Conservation (phyloP, 305 asterid species). For the Fraxinus greggii region DNA sequence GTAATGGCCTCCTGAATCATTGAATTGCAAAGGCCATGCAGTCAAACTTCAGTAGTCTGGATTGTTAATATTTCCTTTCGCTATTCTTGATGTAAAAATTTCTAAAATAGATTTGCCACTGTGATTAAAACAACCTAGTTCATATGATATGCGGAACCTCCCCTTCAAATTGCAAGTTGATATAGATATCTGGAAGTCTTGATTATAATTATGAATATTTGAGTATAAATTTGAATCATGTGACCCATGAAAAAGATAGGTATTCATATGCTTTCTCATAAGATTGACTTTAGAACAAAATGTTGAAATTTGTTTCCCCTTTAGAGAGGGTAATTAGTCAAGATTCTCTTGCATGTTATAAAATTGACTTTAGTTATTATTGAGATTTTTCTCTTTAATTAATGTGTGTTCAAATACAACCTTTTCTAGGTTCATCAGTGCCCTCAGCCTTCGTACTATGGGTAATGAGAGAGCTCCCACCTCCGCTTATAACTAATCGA, state of each 20-base stretch:
- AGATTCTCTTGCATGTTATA: background rate
- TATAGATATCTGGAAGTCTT: background rate
- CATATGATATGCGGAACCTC: background rate
- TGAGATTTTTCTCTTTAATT: background rate
- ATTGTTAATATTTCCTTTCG: background rate
- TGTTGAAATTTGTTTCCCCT: background rate
- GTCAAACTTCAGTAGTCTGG: background rate
- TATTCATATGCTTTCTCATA: background rate
- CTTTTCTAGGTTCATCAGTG: conserved; percentile 72
- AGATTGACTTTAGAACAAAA: background rate
- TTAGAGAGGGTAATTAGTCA: background rate
- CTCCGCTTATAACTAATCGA: conserved; percentile 39
- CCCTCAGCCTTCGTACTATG: conserved; percentile 77
- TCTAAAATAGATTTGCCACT: background rate
- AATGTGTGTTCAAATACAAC: background rate
- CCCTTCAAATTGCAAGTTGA: background rate
- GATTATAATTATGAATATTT: background rate
- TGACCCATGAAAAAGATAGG: background rate
- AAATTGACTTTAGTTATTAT: background rate
- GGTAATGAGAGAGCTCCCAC: conserved; percentile 93
- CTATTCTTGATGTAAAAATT: background rate
- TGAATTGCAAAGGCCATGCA: background rate
- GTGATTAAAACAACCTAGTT: background rate
- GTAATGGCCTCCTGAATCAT: background rate
- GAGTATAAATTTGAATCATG: background rate